Conservation (phyloP, 495 filamentous ascomycete species). For the Articulospora tetracladia region DNA sequence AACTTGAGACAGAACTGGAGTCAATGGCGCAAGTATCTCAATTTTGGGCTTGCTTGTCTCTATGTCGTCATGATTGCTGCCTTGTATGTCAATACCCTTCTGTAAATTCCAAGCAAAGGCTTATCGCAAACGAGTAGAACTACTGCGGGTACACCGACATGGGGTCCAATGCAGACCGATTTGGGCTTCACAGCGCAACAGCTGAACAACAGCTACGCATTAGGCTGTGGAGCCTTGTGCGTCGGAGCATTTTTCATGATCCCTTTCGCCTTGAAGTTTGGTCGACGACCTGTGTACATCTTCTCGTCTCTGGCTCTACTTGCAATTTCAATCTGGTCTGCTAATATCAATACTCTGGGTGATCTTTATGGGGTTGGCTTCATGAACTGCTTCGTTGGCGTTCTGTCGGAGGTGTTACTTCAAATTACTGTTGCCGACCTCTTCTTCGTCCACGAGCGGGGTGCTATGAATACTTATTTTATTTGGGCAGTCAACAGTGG, state of each 20-base stretch:
- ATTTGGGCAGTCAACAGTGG: slow-evolving; percentile 30
- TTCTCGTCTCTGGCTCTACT: slow-evolving; percentile 32
- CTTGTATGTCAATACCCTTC: no score
- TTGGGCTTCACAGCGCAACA: slow-evolving; percentile 30
- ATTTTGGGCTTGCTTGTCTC: slow-evolving; percentile 36
- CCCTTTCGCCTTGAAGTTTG: slow-evolving; percentile 43
- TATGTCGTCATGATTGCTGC: slow-evolving; percentile 37
- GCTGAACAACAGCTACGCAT: slow-evolving; percentile 36
- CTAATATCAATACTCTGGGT: slow-evolving; percentile 25
- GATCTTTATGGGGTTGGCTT: slow-evolving; percentile 33
- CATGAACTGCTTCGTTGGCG: no score
- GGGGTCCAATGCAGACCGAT: slow-evolving; percentile 36
- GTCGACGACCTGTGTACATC: slow-evolving; percentile 41
- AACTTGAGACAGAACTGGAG: no score
- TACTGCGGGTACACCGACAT: slow-evolving; percentile 34
- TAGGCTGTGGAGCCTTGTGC: slow-evolving; percentile 35
- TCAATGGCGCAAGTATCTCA: slow-evolving; percentile 30
- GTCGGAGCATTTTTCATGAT: slow-evolving; percentile 41
- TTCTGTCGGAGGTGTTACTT: no score
- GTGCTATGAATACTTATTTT: slow-evolving; percentile 36
- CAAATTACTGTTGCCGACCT: slow-evolving; percentile 45
- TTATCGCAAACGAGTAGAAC: no score
- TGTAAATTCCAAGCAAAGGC: no score
- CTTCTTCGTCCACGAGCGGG: slow-evolving; percentile 47
- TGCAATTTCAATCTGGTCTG: slow-evolving; percentile 17